Conservation (phyloP, 257 asterid species). For the Scutellaria baicalensis region DNA sequence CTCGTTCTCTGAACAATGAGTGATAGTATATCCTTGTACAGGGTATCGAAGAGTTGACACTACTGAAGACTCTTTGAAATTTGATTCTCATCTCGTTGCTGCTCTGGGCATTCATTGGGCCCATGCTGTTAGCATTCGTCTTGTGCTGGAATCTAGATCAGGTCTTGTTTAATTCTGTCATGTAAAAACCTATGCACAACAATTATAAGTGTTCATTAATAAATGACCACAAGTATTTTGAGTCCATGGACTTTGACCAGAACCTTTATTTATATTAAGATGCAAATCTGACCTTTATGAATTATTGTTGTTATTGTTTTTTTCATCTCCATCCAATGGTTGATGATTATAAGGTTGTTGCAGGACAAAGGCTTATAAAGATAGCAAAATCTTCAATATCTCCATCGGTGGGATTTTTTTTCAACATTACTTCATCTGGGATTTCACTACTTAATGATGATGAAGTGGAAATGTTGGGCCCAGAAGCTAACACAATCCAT, state of each 20-base stretch:
- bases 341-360: constrained; percentile 9
- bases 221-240: no score
- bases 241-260: background rate
- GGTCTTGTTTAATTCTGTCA: constrained; percentile 32
- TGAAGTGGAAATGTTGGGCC: constrained; percentile 64
- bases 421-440: constrained; percentile 56
- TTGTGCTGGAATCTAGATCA: constrained; percentile 76
- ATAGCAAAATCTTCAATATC: constrained; percentile 77
- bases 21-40: constrained; percentile 33
- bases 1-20: background rate
- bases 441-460: constrained; percentile 56
- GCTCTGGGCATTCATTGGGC: constrained; percentile 93
- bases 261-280: background rate
- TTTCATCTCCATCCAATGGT: background rate
- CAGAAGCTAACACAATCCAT: constrained; percentile 51
- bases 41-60: constrained; percentile 26
- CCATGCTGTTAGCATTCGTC: constrained; percentile 79
- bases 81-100: constrained; percentile 75
- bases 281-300: background rate
- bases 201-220: background rate
- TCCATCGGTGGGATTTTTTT: constrained; percentile 59
- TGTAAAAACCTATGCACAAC: background rate
- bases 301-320: background rate
- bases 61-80: constrained; percentile 28
- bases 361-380: constrained; percentile 78